Evolutionary conservation across 2,329 filamentous ascomycete genomes (phyloP).

Genomic region (Talaromyces amestolkiae): DNA sequence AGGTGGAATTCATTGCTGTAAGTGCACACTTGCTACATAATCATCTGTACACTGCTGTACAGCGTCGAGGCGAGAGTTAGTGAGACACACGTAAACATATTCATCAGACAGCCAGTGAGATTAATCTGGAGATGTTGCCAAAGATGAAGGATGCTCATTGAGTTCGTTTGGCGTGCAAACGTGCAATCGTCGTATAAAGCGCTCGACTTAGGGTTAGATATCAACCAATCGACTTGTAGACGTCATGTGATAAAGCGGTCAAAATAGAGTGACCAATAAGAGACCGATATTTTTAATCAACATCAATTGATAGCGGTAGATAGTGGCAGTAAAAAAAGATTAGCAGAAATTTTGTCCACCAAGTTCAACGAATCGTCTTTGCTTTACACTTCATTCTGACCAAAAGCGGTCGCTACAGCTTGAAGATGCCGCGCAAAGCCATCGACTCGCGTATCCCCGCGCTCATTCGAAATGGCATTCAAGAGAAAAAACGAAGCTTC

Average conservation of each 20-base stretch:
- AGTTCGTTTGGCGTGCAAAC: neutral
- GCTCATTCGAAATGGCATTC: constrained; percentile 85
- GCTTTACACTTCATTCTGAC: neutral
- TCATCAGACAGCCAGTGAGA: neutral
- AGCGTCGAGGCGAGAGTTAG: neutral
- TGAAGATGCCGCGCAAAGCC: constrained; percentile 46
- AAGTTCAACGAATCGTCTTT: neutral
- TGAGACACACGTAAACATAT: neutral
- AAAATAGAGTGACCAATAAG: neutral
- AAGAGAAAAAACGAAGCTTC: constrained; percentile 96
- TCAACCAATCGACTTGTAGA: neutral
- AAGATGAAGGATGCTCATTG: neutral
- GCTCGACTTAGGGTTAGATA: too few relatives aligned
- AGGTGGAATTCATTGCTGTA: neutral
- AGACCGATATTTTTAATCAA: neutral
- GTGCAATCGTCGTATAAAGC: neutral
- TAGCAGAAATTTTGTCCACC: constrained; percentile 17
- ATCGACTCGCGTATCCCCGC: constrained; percentile 88
- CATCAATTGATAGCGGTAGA: constrained; percentile 23
- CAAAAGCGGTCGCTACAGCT: neutral
- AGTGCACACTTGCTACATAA: neutral
- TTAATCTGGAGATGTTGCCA: neutral
- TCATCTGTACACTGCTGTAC: neutral
- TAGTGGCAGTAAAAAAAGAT: constrained; percentile 27
- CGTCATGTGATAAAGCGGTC: constrained; percentile 17